These are phyloP conservation scores for Populus alba DNA, from an alignment of 345 rosid genomes.

Conservation along the genomic window DNA sequence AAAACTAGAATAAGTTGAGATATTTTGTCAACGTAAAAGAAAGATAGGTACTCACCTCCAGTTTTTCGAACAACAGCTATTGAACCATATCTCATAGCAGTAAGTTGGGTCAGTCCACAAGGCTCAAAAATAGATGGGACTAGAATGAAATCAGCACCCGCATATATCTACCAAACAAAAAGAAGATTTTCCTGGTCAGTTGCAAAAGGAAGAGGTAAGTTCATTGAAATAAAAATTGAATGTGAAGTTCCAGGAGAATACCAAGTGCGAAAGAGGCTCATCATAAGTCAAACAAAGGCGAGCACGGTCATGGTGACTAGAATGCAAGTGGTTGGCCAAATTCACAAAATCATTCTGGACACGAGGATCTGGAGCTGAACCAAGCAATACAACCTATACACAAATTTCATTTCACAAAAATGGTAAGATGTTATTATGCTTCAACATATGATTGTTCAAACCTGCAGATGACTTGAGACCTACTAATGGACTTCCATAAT, in stretches of 20 bases:
- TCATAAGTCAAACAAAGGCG: conserved; percentile 84
- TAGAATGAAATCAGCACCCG: conserved; percentile 87
- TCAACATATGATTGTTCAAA: neutral
- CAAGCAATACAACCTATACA: conserved; percentile 81
- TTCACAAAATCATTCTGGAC: conserved; percentile 85
- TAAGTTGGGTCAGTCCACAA: conserved; percentile 88
- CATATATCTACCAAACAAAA: conserved; percentile 55
- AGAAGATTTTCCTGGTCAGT: conserved; percentile 4
- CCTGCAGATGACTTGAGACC: neutral
- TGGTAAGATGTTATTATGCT: neutral
- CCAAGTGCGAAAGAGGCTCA: conserved; percentile 98
- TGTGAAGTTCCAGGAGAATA: conserved; percentile 24
- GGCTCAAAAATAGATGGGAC: conserved; percentile 97
- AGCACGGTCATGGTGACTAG: conserved; percentile 59
- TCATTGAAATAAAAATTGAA: neutral
- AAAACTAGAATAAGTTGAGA: neutral
- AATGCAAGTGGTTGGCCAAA: conserved; percentile 75
- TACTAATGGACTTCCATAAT: neutral
- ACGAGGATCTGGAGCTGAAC: conserved; percentile 96
- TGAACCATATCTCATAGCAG: conserved; percentile 93
- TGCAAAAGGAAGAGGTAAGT: neutral
- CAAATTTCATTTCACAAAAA: conserved; percentile 12
- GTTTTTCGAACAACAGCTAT: conserved; percentile 88
- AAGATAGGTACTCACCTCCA: conserved; percentile 53
- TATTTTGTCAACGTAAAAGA: neutral